phyloP scores from a whole-genome alignment of 306 rosid genomes.

The Castanopsis chinensis region DNA sequence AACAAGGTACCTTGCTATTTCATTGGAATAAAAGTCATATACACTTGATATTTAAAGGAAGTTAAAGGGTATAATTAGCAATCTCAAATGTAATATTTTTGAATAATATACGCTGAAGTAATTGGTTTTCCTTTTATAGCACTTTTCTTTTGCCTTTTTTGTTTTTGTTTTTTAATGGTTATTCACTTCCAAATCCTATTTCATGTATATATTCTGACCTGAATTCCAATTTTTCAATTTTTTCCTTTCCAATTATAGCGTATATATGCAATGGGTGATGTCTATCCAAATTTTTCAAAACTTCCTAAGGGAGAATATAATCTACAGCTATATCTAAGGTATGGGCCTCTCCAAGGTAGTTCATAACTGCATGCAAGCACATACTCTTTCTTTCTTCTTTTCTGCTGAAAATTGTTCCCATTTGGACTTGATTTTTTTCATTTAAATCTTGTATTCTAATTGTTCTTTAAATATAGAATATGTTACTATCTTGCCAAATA shows the following conservation, averaged over 20 bases:
- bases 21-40: not conserved
- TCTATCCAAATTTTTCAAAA: constrained; percentile 65
- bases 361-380: constrained; percentile 15
- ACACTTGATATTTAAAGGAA: not conserved
- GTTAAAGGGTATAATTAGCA: not conserved
- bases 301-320: constrained; percentile 94
- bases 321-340: constrained; percentile 82
- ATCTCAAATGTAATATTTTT: not conserved
- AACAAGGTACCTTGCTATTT: constrained; percentile 62
- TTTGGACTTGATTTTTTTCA: not conserved
- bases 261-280: constrained; percentile 78
- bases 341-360: constrained; percentile 25
- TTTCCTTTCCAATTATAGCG: constrained; percentile 50
- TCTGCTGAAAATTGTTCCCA: constrained; percentile 9
- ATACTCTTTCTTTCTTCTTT: constrained; percentile 2
- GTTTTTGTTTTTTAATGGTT: constrained; percentile 6
- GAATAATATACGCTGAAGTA: not conserved
- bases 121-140: not conserved
- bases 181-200: constrained; percentile 18
- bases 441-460: not conserved
- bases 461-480: not conserved
- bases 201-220: not conserved
- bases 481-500: constrained; percentile 4
- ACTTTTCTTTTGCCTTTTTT: not conserved
- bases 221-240: constrained; percentile 6